phyloP scores from a whole-genome alignment of 805 yeast species.

The Kodamaea hsintzibuensis region DNA sequence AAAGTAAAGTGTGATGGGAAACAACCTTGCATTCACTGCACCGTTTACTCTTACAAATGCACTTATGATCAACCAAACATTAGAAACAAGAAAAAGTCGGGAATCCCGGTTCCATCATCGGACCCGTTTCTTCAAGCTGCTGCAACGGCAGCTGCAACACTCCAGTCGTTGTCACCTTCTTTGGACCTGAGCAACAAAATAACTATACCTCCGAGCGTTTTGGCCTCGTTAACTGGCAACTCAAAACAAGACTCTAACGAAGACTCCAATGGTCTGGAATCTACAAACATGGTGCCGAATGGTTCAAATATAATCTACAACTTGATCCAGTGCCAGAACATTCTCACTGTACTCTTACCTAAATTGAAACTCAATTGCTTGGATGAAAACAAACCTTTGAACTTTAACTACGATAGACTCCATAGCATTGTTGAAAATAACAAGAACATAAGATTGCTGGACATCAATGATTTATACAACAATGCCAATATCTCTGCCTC shows the following conservation, averaged over 20 bases:
- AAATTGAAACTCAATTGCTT: constrained; percentile 34
- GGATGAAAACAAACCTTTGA: constrained; percentile 26
- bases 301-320: constrained; percentile 17
- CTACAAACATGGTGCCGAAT: not conserved
- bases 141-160: constrained; percentile 17
- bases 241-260: not conserved
- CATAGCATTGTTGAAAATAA: constrained; percentile 24
- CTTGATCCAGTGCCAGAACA: constrained; percentile 32
- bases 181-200: constrained; percentile 4
- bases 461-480: constrained; percentile 15
- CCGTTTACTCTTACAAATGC: constrained; percentile 83
- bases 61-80: constrained; percentile 78
- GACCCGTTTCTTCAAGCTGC: constrained; percentile 17
- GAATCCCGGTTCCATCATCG: constrained; percentile 29
- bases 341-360: constrained; percentile 37
- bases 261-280: not conserved
- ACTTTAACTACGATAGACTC: constrained; percentile 37
- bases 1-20: constrained; percentile 81
- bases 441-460: constrained; percentile 27
- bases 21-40: constrained; percentile 79
- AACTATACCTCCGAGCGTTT: constrained; percentile 5
- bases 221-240: constrained; percentile 6
- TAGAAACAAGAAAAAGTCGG: constrained; percentile 47
- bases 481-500: not conserved
- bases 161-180: constrained; percentile 15